Evolutionary conservation across 192 early-diverging fungal species (phyloP).

Genomic region (Spizellomyces punctatus): DNA sequence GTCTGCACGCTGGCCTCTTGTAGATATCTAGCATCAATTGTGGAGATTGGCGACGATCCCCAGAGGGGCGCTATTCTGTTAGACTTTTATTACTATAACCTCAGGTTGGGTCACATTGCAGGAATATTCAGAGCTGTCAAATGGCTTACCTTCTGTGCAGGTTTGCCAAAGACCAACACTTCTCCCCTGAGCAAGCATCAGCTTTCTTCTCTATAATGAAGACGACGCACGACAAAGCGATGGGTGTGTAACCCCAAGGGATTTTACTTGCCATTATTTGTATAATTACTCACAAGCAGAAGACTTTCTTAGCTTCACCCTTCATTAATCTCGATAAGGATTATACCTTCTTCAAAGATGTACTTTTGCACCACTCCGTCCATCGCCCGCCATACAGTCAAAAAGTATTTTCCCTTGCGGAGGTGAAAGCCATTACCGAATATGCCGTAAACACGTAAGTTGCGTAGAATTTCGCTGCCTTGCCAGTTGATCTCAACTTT

Average conservation of each 20-base stretch:
- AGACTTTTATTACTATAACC: conserved; percentile 57
- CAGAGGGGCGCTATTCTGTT: conserved; percentile 45
- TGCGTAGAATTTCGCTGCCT: background rate
- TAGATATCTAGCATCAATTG: conserved; percentile 32
- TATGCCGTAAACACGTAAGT: conserved; percentile 53
- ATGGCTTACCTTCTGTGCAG: conserved; percentile 17
- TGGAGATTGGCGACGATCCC: conserved; percentile 18
- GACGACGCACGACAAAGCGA: conserved; percentile 39
- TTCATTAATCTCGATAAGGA: conserved; percentile 48
- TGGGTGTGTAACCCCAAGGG: conserved; percentile 24
- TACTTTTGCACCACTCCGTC: conserved; percentile 49
- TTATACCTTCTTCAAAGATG: conserved; percentile 50
- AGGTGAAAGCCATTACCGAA: conserved; percentile 49
- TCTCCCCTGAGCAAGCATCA: conserved; percentile 57
- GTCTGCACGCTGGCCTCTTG: background rate
- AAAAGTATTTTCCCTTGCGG: conserved; percentile 48
- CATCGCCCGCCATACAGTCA: conserved; percentile 53
- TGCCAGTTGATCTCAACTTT: conserved; percentile 1
- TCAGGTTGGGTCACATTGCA: conserved; percentile 32
- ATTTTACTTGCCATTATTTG: background rate
- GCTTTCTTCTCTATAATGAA: conserved; percentile 64
- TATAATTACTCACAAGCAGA: background rate
- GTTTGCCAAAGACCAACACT: conserved; percentile 47
- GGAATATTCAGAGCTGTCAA: background rate
- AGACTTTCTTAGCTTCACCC: conserved; percentile 37